Evolutionary conservation across 257 asterid genomes (phyloP).

Genomic region (Solanum pinnatisectum): DNA sequence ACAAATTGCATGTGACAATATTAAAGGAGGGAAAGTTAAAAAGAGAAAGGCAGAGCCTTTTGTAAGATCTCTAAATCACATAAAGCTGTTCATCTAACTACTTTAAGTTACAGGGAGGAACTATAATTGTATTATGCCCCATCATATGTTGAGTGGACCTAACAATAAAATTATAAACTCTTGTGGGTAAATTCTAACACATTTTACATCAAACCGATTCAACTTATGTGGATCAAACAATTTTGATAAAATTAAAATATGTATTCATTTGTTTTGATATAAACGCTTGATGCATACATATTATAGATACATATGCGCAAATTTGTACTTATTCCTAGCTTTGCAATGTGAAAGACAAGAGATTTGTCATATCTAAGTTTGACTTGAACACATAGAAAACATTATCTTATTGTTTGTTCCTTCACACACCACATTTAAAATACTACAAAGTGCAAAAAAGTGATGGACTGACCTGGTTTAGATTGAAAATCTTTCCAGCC

Average conservation of each 20-base stretch:
- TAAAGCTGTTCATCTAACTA: background rate
- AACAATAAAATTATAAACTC: background rate
- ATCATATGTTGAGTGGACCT: background rate
- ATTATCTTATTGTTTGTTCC: constrained; percentile 1
- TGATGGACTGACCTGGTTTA: background rate
- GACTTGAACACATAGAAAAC: background rate
- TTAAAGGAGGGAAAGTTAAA: background rate
- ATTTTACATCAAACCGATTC: background rate
- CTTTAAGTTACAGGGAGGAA: background rate
- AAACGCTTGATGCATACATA: fast-evolving
- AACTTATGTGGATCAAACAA: background rate
- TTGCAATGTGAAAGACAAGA: background rate
- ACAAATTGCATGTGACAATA: background rate
- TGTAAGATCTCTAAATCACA: background rate
- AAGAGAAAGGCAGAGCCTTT: too few species aligned
- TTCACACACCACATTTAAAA: background rate
- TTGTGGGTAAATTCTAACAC: background rate
- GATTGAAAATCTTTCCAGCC: constrained; percentile 9
- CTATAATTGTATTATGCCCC: background rate
- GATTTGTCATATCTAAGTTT: background rate
- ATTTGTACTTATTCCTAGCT: background rate
- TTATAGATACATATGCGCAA: background rate
- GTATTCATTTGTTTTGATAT: background rate
- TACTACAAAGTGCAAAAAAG: background rate
- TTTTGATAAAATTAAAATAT: background rate